A percentile compares a stretch with the other conserved stretches of the same genome.
Conservation (phyloP, 768 basidiomycete species). For the Leccinum longicurvipes region DNA sequence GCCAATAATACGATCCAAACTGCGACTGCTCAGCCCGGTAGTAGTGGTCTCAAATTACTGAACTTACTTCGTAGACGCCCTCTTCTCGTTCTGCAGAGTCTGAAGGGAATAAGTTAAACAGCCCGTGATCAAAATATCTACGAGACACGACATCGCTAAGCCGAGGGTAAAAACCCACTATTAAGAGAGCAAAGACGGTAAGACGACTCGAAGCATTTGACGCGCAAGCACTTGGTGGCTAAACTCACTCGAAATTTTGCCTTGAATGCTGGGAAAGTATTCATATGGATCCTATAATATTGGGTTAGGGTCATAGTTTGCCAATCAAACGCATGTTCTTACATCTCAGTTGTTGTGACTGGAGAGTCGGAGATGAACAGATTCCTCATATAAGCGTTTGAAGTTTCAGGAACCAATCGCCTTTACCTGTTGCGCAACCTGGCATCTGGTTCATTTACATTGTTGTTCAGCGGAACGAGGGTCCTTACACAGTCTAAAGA, state of each 20-base stretch:
- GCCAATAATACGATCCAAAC: slow-evolving; percentile 47
- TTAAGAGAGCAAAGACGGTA: background rate
- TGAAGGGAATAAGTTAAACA: slow-evolving; percentile 43
- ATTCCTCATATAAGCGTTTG: slow-evolving; percentile 9
- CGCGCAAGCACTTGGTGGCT: background rate
- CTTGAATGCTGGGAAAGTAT: slow-evolving; percentile 25
- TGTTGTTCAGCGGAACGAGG: background rate
- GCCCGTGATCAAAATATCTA: slow-evolving; percentile 49
- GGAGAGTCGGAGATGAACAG: slow-evolving; percentile 9
- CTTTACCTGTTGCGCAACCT: slow-evolving; percentile 36
- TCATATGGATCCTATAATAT: slow-evolving; percentile 23
- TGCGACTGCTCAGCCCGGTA: slow-evolving; percentile 11
- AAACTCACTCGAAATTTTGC: slow-evolving; percentile 19
- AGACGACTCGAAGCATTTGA: background rate
- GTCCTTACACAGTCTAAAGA: slow-evolving; percentile 32
- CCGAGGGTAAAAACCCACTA: slow-evolving; percentile 54
- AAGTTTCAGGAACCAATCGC: background rate
- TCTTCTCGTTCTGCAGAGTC: slow-evolving; percentile 38
- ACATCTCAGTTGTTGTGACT: slow-evolving; percentile 34
- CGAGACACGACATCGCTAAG: slow-evolving; percentile 44
- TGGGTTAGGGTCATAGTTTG: background rate
- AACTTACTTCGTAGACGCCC: slow-evolving; percentile 36
- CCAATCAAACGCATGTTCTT: background rate
- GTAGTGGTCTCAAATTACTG: background rate
- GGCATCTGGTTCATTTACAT: slow-evolving; percentile 4